Evolutionary conservation across 1,284 basidiomycete species (phyloP), one percentile per base, ranked within the genome.

Genomic region (Boletus smithii): DNA sequence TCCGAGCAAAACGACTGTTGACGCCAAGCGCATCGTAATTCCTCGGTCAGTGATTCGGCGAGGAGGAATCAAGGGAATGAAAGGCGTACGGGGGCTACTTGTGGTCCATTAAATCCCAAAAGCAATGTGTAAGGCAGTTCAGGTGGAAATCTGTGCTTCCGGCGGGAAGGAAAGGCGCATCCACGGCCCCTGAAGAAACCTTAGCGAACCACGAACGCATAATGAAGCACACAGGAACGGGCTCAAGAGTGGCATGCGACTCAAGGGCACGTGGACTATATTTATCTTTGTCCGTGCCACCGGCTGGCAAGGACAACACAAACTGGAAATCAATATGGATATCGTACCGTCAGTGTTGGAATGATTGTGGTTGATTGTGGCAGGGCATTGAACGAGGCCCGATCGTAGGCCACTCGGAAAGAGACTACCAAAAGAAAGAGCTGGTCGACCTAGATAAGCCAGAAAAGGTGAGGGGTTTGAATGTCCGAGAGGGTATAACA

Each of bases 21-120:
- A 49, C 14, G 33, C 29, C 38, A 50, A 33, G 36, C 44, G 57
- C 63, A 65, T 63, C 23, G 46, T 46, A 9, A 13, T n/a, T 14
- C 5, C 14, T 44, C 27, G n/a, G 42, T 40, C 33, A 34, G 27
- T n/a, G 16, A 14, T 17, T 37, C 22, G 2, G 43, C 11, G 36
- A 42, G 45, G 24, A 42, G 32, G 30, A 29, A 41, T 35, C 3
- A 33, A 46, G 30, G 29, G 50, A 37, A 42, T 39, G 46, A 26
- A 33, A 20, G 27, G 32, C 47, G 13, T 40, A 49, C 48, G 20
- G 20, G 16, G 30, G 16, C 20, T 11, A 8, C 27, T 14, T 43
- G 44, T 7, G 37, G 32, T n/a, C 22, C 29, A 46, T 63, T 61
- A 61, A 51, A 61, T 59, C 34, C 32, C 30, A 36, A 42, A 36